phyloP scores from a whole-genome alignment of 2,329 filamentous ascomycete species.

The Acrocalymma vagum region DNA sequence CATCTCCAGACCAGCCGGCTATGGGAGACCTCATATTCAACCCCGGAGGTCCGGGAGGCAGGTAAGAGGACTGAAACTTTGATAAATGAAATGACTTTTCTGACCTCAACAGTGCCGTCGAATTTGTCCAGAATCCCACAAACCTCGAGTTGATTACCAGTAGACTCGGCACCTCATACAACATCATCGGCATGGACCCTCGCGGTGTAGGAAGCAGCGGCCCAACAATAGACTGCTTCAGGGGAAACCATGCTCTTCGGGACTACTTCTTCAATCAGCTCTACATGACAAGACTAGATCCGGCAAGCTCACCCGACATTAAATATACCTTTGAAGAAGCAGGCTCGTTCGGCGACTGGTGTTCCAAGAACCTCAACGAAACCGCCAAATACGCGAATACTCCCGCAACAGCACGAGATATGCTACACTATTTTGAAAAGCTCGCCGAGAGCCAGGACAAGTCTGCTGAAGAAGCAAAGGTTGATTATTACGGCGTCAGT shows the following conservation, averaged over 20 bases:
- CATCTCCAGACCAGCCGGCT: slow-evolving; percentile 50
- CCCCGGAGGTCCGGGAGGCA: slow-evolving; percentile 56
- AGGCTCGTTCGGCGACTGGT: not conserved
- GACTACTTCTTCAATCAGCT: not conserved
- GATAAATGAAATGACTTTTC: slow-evolving; percentile 14
- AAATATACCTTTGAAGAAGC: slow-evolving; percentile 6
- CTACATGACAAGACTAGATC: not conserved
- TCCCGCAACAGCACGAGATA: not conserved
- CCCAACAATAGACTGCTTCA: slow-evolving; percentile 7
- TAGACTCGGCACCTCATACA: not conserved
- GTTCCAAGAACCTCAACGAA: slow-evolving; percentile 4
- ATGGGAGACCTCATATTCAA: slow-evolving; percentile 49
- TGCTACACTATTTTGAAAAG: slow-evolving; percentile 5
- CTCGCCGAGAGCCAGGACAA: not conserved
- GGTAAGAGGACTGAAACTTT: slow-evolving; percentile 1
- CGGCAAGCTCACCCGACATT: slow-evolving; percentile 3
- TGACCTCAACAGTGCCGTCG: slow-evolving; percentile 48
- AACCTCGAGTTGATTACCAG: slow-evolving; percentile 3
- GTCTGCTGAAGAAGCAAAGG: slow-evolving; percentile 1
- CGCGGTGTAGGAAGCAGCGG: slow-evolving; percentile 24
- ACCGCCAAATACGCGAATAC: slow-evolving; percentile 7
- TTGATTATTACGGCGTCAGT: slow-evolving; percentile 51
- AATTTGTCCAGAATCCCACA: not conserved
- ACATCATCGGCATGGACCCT: slow-evolving; percentile 29
- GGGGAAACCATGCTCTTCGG: slow-evolving; percentile 19